Conservation (phyloP, 805 yeast genomes). For the Priceomyces melissophilus region DNA sequence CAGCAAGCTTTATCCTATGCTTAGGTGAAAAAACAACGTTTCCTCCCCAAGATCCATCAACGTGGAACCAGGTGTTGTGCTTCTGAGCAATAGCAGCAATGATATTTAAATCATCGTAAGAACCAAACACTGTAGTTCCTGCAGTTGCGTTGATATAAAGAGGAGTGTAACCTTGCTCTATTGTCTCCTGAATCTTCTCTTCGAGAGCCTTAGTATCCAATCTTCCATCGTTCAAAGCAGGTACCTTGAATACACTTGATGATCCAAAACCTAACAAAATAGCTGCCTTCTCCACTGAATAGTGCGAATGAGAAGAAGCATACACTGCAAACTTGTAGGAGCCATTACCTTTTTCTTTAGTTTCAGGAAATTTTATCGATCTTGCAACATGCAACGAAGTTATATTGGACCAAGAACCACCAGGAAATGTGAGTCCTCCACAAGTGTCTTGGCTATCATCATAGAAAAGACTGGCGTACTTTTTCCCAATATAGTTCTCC, state of each 20-base stretch:
- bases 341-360: constrained; percentile 58
- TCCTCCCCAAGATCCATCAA: constrained; percentile 93
- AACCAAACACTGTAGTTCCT: constrained; percentile 85
- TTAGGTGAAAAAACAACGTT: constrained; percentile 64
- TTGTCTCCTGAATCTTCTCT: constrained; percentile 40
- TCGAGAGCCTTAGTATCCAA: constrained; percentile 52
- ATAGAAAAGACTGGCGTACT: constrained; percentile 67
- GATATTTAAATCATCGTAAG: constrained; percentile 64
- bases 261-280: constrained; percentile 72
- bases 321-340: constrained; percentile 60
- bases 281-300: constrained; percentile 79
- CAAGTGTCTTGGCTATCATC: constrained; percentile 41
- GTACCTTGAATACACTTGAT: constrained; percentile 57
- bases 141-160: constrained; percentile 80
- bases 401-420: constrained; percentile 84
- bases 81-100: constrained; percentile 53
- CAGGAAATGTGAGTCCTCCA: constrained; percentile 83
- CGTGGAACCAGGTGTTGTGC: constrained; percentile 69
- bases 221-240: constrained; percentile 52
- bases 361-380: constrained; percentile 61
- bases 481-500: constrained; percentile 63
- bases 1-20: constrained; percentile 47
- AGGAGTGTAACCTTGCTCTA: constrained; percentile 60
- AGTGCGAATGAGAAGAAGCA: constrained; percentile 71
- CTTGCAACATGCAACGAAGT: constrained; percentile 77